These are phyloP conservation scores for Trypanosoma mega DNA, from an alignment of 208 protist species.

Conservation along the genomic window DNA sequence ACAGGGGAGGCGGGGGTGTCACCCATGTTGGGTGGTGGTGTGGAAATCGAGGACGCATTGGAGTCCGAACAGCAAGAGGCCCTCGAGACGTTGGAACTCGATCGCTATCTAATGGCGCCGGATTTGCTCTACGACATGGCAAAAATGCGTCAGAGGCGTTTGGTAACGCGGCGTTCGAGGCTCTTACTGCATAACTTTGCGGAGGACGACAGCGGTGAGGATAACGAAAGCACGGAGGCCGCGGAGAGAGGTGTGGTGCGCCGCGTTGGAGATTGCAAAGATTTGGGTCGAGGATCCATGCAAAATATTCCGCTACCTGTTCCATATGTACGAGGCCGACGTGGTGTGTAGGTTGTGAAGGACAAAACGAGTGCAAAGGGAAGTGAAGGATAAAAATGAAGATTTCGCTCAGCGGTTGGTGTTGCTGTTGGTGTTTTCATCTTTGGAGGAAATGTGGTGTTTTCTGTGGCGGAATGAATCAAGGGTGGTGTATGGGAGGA, in stretches of 20 bases:
- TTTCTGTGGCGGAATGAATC: too few species aligned
- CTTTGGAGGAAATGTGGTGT: too few species aligned
- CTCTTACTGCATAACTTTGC: slow-evolving; percentile 72
- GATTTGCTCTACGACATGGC: slow-evolving; percentile 82
- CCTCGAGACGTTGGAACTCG: slow-evolving; percentile 63
- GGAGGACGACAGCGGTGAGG: slow-evolving; percentile 44
- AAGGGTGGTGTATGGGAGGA: too few species aligned
- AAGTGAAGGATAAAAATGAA: not conserved
- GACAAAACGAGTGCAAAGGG: not conserved
- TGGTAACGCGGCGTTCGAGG: slow-evolving; percentile 63
- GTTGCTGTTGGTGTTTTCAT: too few species aligned
- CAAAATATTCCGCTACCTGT: slow-evolving; percentile 79
- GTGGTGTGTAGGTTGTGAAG: not conserved
- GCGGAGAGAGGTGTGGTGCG: slow-evolving; percentile 1
- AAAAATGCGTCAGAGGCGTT: slow-evolving; percentile 67
- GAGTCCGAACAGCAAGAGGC: slow-evolving; percentile 60
- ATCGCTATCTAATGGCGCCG: slow-evolving; percentile 81
- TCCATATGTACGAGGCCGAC: slow-evolving; percentile 77
- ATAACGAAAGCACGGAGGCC: slow-evolving; percentile 20
- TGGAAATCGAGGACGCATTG: slow-evolving; percentile 37
- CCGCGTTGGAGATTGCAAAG: slow-evolving; percentile 43
- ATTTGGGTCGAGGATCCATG: slow-evolving; percentile 72
- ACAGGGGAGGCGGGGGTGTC: not conserved
- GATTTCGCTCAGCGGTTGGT: too few species aligned
- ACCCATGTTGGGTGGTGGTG: not conserved